Evolutionary conservation across 306 rosid genomes (phyloP).

Genomic region (Fragaria ananassa): DNA sequence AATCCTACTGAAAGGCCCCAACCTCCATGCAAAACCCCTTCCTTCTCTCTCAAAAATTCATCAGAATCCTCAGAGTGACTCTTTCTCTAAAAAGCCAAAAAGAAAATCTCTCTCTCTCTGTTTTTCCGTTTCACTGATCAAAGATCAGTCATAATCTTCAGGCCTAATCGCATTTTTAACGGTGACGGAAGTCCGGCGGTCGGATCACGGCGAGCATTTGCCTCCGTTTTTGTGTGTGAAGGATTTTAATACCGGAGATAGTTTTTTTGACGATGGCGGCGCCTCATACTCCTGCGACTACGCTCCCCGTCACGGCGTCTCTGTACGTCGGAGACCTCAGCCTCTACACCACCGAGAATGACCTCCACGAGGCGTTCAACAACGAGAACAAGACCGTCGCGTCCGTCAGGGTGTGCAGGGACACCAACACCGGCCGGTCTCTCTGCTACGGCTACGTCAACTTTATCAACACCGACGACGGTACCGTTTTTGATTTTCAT

Average conservation of each 20-base stretch:
- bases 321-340: constrained; percentile 87
- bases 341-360: constrained; percentile 49
- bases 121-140: background rate
- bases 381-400: constrained; percentile 45
- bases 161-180: background rate
- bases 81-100: background rate
- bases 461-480: constrained; percentile 59
- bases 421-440: constrained; percentile 53
- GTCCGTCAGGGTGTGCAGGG: constrained; percentile 66
- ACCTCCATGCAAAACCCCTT: constrained; percentile 6
- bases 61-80: background rate
- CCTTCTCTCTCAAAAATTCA: background rate
- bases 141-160: background rate
- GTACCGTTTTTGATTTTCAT: constrained; percentile 21
- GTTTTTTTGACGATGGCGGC: constrained; percentile 42
- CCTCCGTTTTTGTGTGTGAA: background rate
- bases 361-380: constrained; percentile 52
- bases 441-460: constrained; percentile 86
- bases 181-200: constrained; percentile 2
- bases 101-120: background rate
- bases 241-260: background rate
- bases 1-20: background rate
- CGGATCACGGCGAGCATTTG: background rate
- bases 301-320: constrained; percentile 43
- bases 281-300: constrained; percentile 38